Evolutionary conservation across 331 rosid species (phyloP), one percentile per base, ranked within the genome.

Genomic region (Arachis monticola): DNA sequence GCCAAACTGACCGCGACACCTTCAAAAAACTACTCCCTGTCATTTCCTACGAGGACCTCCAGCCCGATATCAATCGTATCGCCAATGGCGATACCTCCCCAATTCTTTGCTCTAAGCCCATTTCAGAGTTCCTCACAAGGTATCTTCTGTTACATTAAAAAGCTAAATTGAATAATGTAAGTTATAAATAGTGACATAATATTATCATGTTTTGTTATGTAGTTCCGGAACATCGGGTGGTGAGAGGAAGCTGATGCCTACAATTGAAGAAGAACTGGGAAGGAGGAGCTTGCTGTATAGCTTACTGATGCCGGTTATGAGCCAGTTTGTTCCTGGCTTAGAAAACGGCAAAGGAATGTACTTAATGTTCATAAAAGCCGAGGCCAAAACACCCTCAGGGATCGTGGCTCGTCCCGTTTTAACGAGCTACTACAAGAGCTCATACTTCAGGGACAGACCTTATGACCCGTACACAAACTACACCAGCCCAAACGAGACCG

Each of bases 161-260:
- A 22, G 0, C 27, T 22, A 22, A 22, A 22, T 22, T 22, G 27
- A 22, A 22, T 22, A 22, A 22, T 22, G 27, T 22, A 22, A 22
- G 27, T 22, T 22, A 22, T 22, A 22, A 22, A 22, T 22, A 22
- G 27, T 22, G 27, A 22, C 27, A 22, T 22, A 22, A 22, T 22
- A 22, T 22, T 22, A 22, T 22, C 27, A 22, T 22, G 53, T 50
- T 31, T 6, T 38, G 73, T 7, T 59, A 67, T 69, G 60, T 44
- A 94, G 99, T 75, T 94, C 99, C 35, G 99, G 99, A 14, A 94
- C 99, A 57, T 94, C 99, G 0, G 99, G 97, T 1, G 99, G 99
- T 0, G 99, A 94, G 91, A 86, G 99, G 58, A 94, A 94, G 76
- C 73, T 94, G 89, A 94, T 94, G 97, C 99, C 99, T 11, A 88